Conservation (phyloP, 2,329 filamentous ascomycete species). For the Colletotrichum liriopes region DNA sequence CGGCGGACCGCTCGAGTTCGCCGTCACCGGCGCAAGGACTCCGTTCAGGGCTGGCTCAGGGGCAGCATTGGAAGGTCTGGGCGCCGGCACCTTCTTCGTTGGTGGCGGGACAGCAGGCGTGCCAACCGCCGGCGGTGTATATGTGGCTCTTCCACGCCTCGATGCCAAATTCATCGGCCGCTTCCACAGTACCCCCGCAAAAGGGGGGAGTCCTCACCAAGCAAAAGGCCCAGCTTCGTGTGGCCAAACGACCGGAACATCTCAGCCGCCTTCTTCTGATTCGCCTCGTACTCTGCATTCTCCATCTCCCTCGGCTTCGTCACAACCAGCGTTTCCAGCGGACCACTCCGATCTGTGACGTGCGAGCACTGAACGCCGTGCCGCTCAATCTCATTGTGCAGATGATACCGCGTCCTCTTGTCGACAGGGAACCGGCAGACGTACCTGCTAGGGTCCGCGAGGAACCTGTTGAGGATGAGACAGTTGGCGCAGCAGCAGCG, state of each 20-base stretch:
- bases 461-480: conserved; percentile 47
- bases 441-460: conserved; percentile 34
- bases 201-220: conserved; percentile 29
- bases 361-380: conserved; percentile 45
- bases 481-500: conserved; percentile 49
- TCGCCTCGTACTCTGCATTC: neutral
- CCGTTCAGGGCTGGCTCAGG: no score
- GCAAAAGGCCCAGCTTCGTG: conserved; percentile 25
- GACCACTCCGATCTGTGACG: conserved; percentile 34
- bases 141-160: neutral
- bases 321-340: conserved; percentile 46
- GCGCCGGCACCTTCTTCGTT: neutral
- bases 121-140: neutral
- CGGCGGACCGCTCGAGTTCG: neutral
- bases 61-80: neutral
- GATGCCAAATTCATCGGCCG: conserved; percentile 7
- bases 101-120: neutral
- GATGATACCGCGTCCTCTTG: conserved; percentile 44
- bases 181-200: conserved; percentile 16
- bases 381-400: conserved; percentile 43
- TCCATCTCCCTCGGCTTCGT: conserved; percentile 43
- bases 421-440: conserved; percentile 40
- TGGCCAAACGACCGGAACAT: conserved; percentile 26
- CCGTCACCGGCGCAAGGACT: neutral
- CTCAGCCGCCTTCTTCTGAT: conserved; percentile 12